A percentile compares a stretch with the other conserved stretches of the same genome.
Evolutionary conservation across 192 early-diverging fungal species (phyloP).

Genomic region (Phycomyces blakesleeanus): DNA sequence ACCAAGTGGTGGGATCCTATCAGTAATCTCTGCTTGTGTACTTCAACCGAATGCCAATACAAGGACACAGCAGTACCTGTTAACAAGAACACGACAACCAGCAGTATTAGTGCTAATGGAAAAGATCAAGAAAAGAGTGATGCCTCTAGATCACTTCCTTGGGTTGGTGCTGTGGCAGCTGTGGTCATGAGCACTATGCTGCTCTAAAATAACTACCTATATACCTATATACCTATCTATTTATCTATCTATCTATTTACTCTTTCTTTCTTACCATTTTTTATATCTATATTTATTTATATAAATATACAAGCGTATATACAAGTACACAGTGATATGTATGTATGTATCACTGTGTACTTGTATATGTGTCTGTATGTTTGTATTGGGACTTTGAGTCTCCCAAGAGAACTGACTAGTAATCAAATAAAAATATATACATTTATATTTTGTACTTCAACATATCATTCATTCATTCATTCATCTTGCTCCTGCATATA

Average conservation of each 20-base stretch:
- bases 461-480: too few species aligned
- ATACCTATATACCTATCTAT: background rate
- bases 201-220: background rate
- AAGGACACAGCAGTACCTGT: conserved; percentile 38
- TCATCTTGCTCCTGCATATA: too few species aligned
- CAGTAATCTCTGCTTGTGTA: conserved; percentile 52
- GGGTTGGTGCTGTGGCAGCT: background rate
- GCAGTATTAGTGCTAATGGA: background rate
- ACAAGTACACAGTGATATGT: too few species aligned
- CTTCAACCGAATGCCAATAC: conserved; percentile 42
- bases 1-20: conserved; percentile 62
- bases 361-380: too few species aligned
- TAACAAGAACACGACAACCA: background rate
- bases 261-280: background rate
- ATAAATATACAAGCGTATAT: too few species aligned
- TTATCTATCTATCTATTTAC: background rate
- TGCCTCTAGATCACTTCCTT: background rate
- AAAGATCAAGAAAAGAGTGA: background rate
- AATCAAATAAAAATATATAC: too few species aligned
- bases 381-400: too few species aligned
- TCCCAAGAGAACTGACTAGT: too few species aligned
- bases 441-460: too few species aligned
- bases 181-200: background rate
- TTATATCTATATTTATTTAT: too few species aligned
- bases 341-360: too few species aligned